Conservation (phyloP, 2,329 filamentous ascomycete species). For the Microdochium trichocladiopsis region DNA sequence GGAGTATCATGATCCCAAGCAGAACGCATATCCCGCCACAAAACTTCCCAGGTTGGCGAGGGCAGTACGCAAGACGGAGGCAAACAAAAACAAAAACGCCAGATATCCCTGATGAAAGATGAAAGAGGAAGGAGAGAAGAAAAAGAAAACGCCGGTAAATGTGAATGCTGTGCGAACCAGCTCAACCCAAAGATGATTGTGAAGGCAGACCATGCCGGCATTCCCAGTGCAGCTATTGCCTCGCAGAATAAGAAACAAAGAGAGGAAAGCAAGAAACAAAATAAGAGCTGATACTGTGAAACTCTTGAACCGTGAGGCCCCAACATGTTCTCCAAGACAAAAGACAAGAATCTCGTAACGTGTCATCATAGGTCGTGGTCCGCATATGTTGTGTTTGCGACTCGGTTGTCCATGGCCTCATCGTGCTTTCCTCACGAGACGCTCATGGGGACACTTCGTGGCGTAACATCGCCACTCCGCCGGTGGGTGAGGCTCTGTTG, state of each 20-base stretch:
- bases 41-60: neutral
- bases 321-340: neutral
- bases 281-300: neutral
- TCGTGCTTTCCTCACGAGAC: slow-evolving; percentile 22
- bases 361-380: slow-evolving; percentile 4
- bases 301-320: slow-evolving; percentile 1
- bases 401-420: neutral
- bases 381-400: neutral
- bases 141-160: neutral
- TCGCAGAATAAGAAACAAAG: too few species aligned
- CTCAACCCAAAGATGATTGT: neutral
- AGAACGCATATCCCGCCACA: neutral
- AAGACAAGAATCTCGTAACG: slow-evolving; percentile 3
- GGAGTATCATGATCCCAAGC: neutral
- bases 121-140: too few species aligned
- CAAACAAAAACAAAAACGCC: neutral
- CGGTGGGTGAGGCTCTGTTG: slow-evolving; percentile 35
- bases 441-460: slow-evolving; percentile 45
- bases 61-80: neutral
- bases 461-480: slow-evolving; percentile 48
- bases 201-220: too few species aligned
- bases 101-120: neutral
- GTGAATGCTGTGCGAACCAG: neutral
- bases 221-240: too few species aligned
- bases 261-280: neutral